Conservation (phyloP, 2,329 filamentous ascomycete species). For the Keithomyces neogunnii region DNA sequence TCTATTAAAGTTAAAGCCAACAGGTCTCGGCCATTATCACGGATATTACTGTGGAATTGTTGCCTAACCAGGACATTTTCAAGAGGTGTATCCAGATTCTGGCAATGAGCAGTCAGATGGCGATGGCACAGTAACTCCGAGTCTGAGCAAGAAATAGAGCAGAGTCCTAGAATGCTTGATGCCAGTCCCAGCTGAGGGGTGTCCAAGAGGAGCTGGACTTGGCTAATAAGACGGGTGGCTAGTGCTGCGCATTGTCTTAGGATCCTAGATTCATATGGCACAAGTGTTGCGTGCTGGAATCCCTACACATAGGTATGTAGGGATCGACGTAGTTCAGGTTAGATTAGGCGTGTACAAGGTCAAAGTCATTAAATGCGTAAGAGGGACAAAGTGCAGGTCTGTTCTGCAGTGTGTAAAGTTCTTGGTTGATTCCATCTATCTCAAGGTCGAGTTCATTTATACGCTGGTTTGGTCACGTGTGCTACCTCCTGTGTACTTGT, state of each 20-base stretch:
- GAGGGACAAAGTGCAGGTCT: no score
- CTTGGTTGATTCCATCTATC: no score
- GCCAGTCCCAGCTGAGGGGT: slow-evolving; percentile 19
- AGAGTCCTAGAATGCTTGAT: slow-evolving; percentile 8
- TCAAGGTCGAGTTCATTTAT: no score
- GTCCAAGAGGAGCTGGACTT: slow-evolving; percentile 14
- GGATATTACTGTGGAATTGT: slow-evolving; percentile 51
- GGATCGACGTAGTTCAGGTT: no score
- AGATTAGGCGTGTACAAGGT: no score
- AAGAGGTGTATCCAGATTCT: slow-evolving; percentile 40
- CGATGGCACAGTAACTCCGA: slow-evolving; percentile 21
- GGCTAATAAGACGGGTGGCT: slow-evolving; percentile 13
- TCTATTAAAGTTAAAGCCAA: slow-evolving; percentile 53
- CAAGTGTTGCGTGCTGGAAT: slow-evolving; percentile 15
- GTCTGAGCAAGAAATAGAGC: slow-evolving; percentile 16
- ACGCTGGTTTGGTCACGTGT: no score
- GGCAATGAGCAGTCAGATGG: slow-evolving; percentile 15
- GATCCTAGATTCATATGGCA: slow-evolving; percentile 33
- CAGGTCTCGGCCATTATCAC: slow-evolving; percentile 43
- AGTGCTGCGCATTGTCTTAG: slow-evolving; percentile 25
- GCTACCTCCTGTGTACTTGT: no score
- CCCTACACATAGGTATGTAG: no score
- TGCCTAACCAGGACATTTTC: slow-evolving; percentile 46
- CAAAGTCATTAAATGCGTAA: no score
- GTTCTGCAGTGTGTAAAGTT: no score